Evolutionary conservation across 805 yeast genomes (phyloP).

Genomic region (Martiniozyma abietophila): DNA sequence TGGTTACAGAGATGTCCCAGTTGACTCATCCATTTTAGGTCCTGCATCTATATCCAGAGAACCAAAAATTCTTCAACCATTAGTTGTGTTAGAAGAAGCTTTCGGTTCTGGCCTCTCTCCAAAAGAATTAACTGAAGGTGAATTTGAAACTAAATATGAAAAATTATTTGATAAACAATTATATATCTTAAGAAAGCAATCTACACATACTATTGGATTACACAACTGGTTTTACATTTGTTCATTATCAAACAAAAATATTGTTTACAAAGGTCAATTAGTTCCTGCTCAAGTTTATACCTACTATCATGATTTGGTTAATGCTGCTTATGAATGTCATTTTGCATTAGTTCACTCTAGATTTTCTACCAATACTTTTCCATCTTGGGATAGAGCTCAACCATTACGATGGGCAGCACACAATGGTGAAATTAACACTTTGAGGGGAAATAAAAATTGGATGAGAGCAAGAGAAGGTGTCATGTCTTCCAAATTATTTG

Average conservation of each 20-base stretch:
- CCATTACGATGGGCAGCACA: slow-evolving; percentile 97
- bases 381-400: slow-evolving; percentile 99
- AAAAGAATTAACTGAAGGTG: slow-evolving; percentile 33
- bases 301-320: slow-evolving; percentile 86
- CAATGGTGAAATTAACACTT: slow-evolving; percentile 95
- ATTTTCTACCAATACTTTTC: slow-evolving; percentile 96
- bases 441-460: slow-evolving; percentile 98
- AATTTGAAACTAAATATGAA: slow-evolving; percentile 46
- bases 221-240: slow-evolving; percentile 98
- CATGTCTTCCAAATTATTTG: slow-evolving; percentile 79
- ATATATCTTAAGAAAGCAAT: slow-evolving; percentile 79
- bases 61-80: slow-evolving; percentile 87
- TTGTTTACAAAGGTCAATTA: slow-evolving; percentile 95
- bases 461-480: slow-evolving; percentile 98
- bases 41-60: slow-evolving; percentile 93
- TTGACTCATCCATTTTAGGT: slow-evolving; percentile 88
- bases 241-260: slow-evolving; percentile 78
- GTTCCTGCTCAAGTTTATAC: slow-evolving; percentile 95
- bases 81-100: slow-evolving; percentile 58
- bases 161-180: slow-evolving; percentile 73
- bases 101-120: slow-evolving; percentile 32
- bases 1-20: slow-evolving; percentile 94
- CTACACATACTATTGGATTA: slow-evolving; percentile 83
- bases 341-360: slow-evolving; percentile 95
- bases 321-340: slow-evolving; percentile 88